These are phyloP conservation scores for Fraxinus xanthoxyloides DNA, from an alignment of 305 asterid species.

Conservation along the genomic window DNA sequence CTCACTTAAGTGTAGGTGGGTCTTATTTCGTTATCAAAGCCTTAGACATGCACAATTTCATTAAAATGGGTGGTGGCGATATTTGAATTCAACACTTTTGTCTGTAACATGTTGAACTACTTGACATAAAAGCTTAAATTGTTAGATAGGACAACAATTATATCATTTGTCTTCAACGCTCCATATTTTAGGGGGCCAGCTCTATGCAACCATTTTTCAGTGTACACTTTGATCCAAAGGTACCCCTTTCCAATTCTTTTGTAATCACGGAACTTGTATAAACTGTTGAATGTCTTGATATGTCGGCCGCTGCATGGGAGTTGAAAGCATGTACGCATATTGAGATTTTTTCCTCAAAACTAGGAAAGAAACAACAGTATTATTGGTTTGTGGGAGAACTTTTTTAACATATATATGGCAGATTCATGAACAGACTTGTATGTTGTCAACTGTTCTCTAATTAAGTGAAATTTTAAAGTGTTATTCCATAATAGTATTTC, in stretches of 20 bases:
- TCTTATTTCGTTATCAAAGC: neutral
- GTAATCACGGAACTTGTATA: neutral
- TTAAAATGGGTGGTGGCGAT: neutral
- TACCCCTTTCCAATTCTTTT: neutral
- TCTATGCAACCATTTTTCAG: neutral
- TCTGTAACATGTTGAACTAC: neutral
- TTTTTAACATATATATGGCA: neutral
- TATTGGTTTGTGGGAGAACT: neutral
- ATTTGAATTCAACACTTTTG: neutral
- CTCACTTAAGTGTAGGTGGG: neutral
- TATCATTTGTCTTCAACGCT: neutral
- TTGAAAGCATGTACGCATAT: neutral
- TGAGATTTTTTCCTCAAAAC: neutral
- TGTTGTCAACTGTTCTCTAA: neutral
- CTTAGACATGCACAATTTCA: neutral
- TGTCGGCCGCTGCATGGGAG: neutral
- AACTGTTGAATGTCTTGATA: neutral
- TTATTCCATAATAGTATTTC: neutral
- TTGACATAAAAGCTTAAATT: neutral
- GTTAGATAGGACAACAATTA: neutral
- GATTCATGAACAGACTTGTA: neutral
- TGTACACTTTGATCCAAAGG: neutral
- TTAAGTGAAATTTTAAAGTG: neutral
- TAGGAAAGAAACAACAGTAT: neutral
- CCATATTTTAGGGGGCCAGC: neutral